phyloP scores from a whole-genome alignment of 2,329 filamentous ascomycete genomes.

The Metarhizium album region DNA sequence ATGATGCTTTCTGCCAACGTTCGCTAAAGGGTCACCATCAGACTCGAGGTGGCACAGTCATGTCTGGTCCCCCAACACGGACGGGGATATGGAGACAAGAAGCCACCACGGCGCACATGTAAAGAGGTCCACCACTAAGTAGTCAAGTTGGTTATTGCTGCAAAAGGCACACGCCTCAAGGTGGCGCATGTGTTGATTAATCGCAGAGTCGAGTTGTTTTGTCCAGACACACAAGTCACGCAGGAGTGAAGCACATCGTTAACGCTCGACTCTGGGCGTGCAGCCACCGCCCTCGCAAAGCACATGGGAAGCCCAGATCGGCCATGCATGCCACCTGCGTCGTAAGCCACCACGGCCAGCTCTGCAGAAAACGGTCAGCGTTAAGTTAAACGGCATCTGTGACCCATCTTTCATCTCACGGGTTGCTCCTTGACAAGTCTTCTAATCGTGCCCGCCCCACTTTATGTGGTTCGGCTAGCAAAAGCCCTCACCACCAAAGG shows the following conservation, averaged over 20 bases:
- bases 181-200: constrained; percentile 2
- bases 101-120: constrained; percentile 1
- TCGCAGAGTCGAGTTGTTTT: not conserved
- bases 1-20: not conserved
- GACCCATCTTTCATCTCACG: too few relatives aligned
- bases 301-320: not conserved
- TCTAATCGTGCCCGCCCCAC: too few relatives aligned
- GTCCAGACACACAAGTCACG: not conserved
- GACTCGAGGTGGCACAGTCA: not conserved
- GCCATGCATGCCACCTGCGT: not conserved
- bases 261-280: not conserved
- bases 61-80: not conserved
- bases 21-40: not conserved
- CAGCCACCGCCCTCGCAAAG: not conserved
- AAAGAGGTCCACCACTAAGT: not conserved
- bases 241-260: not conserved
- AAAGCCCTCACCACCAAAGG: too few relatives aligned
- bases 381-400: too few relatives aligned
- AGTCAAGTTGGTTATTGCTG: not conserved
- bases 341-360: not conserved
- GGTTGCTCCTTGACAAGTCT: too few relatives aligned
- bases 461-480: too few relatives aligned
- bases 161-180: constrained; percentile 1
- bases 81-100: not conserved
- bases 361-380: not conserved